phyloP scores from a whole-genome alignment of 371 early-diverging fungal species.

The Rhizopus delemar region DNA sequence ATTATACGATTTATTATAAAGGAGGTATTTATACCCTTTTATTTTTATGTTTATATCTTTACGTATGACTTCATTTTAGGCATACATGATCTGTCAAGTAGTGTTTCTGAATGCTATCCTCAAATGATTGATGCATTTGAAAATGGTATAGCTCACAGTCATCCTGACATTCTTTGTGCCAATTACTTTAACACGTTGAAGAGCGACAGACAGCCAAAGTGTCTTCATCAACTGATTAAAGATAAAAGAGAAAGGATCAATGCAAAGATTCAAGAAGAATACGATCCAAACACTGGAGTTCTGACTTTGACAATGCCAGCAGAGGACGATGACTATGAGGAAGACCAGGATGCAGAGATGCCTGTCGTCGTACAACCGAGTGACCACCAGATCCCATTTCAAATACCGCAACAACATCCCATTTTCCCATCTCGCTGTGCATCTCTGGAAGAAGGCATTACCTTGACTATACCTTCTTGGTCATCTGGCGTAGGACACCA shows the following conservation, averaged over 20 bases:
- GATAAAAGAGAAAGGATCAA: background rate
- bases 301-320: conserved; percentile 13
- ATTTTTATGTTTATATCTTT: background rate
- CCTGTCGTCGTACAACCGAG: background rate
- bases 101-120: conserved; percentile 66
- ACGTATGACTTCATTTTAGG: conserved; percentile 24
- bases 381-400: background rate
- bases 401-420: background rate
- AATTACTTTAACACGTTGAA: conserved; percentile 32
- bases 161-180: conserved; percentile 31
- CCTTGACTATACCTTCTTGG: conserved; percentile 47
- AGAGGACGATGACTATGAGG: conserved; percentile 1
- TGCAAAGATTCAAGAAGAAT: conserved; percentile 6
- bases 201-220: conserved; percentile 1
- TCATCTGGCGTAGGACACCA: conserved; percentile 71
- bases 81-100: conserved; percentile 62
- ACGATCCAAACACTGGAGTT: conserved; percentile 21
- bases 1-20: conserved; percentile 64
- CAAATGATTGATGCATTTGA: conserved; percentile 57
- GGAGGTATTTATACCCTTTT: conserved; percentile 56
- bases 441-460: conserved; percentile 16
- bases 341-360: background rate
- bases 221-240: background rate
- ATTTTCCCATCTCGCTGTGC: conserved; percentile 4
- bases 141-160: conserved; percentile 24